Percentiles rank a stretch among this genome's conserved stretches.
phyloP scores from a whole-genome alignment of 345 rosid genomes.

The Streptanthus diversifolius region DNA sequence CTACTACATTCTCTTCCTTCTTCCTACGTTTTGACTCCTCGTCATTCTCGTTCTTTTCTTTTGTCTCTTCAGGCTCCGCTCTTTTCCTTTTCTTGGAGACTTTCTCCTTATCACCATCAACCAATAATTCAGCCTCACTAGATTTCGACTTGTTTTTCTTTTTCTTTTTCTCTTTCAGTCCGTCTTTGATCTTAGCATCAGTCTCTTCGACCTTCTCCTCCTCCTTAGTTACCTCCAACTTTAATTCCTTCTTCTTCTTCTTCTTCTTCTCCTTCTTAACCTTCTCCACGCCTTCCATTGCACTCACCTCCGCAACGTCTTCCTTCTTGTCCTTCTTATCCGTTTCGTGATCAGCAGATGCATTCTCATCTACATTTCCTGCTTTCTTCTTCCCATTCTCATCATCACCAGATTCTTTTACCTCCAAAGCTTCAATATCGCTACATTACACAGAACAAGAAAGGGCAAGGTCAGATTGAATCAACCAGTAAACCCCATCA shows the following conservation, averaged over 20 bases:
- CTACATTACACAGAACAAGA: slow-evolving; percentile 13
- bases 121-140: slow-evolving; percentile 16
- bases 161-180: slow-evolving; percentile 37
- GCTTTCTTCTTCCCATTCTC: neutral
- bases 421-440: neutral
- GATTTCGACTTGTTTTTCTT: slow-evolving; percentile 50
- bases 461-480: neutral
- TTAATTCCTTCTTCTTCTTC: slow-evolving; percentile 40
- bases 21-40: slow-evolving; percentile 58
- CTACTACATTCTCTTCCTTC: slow-evolving; percentile 41
- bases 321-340: neutral
- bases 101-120: slow-evolving; percentile 20
- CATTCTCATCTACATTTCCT: neutral
- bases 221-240: slow-evolving; percentile 26
- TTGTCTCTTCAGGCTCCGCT: slow-evolving; percentile 45
- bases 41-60: slow-evolving; percentile 26
- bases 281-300: slow-evolving; percentile 20
- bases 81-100: slow-evolving; percentile 78
- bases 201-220: slow-evolving; percentile 33
- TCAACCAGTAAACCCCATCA: neutral
- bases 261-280: slow-evolving; percentile 41
- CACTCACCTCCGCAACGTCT: neutral
- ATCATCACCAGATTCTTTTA: neutral
- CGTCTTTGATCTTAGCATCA: slow-evolving; percentile 27
- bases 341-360: neutral